These are phyloP conservation scores for Penicillium flavigenum DNA, from an alignment of 495 filamentous ascomycete species.

Conservation along the genomic window DNA sequence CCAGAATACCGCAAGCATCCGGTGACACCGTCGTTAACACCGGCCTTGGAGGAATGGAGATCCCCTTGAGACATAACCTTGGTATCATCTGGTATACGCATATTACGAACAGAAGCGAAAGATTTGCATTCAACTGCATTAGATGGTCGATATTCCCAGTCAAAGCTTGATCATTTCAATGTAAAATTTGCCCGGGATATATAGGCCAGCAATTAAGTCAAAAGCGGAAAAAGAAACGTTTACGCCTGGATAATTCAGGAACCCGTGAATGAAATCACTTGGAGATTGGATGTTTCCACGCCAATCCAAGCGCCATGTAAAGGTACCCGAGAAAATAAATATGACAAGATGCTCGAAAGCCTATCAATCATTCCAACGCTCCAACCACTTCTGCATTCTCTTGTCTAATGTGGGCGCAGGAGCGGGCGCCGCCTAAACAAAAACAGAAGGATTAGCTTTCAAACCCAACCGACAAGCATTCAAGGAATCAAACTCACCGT, in stretches of 20 bases:
- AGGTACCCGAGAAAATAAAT: slow-evolving; percentile 4
- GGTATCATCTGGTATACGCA: neutral
- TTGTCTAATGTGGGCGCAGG: slow-evolving; percentile 30
- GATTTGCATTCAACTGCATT: slow-evolving; percentile 5
- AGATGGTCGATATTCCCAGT: neutral
- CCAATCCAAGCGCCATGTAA: neutral
- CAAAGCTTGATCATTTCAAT: neutral
- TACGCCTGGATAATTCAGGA: neutral
- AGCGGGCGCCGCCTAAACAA: slow-evolving; percentile 39
- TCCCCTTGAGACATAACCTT: slow-evolving; percentile 7
- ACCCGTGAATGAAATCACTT: neutral
- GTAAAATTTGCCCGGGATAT: slow-evolving; percentile 5
- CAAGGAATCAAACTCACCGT: slow-evolving; percentile 49
- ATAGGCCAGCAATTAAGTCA: slow-evolving; percentile 7
- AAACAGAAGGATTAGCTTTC: neutral
- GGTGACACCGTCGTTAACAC: slow-evolving; percentile 42
- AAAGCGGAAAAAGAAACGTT: neutral
- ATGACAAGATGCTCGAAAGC: neutral
- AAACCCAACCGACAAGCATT: neutral
- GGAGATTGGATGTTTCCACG: neutral
- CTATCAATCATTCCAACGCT: slow-evolving; percentile 34
- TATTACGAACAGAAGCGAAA: slow-evolving; percentile 9
- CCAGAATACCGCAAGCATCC: slow-evolving; percentile 28
- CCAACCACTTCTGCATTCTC: slow-evolving; percentile 37
- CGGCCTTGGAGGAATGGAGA: slow-evolving; percentile 32